These are phyloP conservation scores for Hypoxylon fuscum DNA, from an alignment of 495 filamentous ascomycete species.

Conservation along the genomic window DNA sequence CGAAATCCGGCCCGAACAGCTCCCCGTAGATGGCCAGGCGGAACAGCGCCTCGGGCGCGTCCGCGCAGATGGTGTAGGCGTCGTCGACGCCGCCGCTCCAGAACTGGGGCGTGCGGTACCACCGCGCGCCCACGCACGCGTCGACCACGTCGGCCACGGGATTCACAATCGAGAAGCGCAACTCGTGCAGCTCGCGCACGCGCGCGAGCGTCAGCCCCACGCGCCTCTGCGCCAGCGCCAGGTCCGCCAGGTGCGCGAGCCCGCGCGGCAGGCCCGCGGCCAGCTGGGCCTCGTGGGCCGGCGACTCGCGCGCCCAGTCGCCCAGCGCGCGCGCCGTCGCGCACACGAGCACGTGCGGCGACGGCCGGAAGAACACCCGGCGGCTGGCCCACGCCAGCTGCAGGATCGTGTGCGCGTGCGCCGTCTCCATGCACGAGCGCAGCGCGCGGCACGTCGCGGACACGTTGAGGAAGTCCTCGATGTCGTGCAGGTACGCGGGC, in stretches of 20 bases:
- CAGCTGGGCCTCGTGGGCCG: conserved; percentile 37
- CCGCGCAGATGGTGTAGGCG: too few species aligned
- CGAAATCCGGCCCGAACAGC: conserved; percentile 46
- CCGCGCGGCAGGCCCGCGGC: conserved; percentile 24
- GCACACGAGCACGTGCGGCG: conserved; percentile 49
- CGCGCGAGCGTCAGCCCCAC: conserved; percentile 46
- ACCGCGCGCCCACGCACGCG: conserved; percentile 45
- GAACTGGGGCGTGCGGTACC: conserved; percentile 41
- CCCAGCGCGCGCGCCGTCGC: conserved; percentile 45
- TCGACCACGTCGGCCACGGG: conserved; percentile 49
- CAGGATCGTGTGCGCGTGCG: conserved; percentile 35
- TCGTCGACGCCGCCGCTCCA: too few species aligned
- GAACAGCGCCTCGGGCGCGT: conserved; percentile 37
- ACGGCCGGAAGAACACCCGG: conserved; percentile 51
- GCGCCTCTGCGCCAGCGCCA: conserved; percentile 43
- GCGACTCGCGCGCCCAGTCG: conserved; percentile 46
- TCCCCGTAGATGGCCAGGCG: conserved; percentile 52
- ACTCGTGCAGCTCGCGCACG: conserved; percentile 45
- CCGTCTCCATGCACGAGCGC: not conserved
- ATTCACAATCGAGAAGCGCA: conserved; percentile 48
- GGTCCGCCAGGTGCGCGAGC: conserved; percentile 45
- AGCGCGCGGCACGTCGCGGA: conserved; percentile 46
- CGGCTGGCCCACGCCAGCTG: conserved; percentile 42
- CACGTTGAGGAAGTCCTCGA: conserved; percentile 49
- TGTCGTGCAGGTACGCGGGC: conserved; percentile 47